Conservation (phyloP, 176 grass and related monocot genomes). For the Typha latifolia region DNA sequence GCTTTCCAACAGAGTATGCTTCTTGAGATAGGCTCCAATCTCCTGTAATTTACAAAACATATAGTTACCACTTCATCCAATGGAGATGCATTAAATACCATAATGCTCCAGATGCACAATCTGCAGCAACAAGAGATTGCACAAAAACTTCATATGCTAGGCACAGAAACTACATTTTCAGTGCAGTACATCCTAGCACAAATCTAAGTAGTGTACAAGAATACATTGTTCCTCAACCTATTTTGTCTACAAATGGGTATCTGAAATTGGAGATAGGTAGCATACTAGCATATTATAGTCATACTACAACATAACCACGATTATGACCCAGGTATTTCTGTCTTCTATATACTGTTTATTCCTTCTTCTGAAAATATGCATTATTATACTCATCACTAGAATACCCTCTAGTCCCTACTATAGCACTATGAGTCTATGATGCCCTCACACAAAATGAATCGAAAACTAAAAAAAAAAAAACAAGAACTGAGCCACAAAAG, state of each 20-base stretch:
- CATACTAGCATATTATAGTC: not conserved
- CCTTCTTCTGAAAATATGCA: too few relatives aligned
- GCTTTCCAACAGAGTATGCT: constrained; percentile 68
- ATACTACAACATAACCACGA: not conserved
- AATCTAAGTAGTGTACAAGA: not conserved
- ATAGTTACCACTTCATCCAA: not conserved
- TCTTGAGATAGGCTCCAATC: constrained; percentile 83
- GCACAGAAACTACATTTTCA: not conserved
- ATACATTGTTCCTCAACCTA: not conserved
- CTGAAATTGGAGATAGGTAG: not conserved
- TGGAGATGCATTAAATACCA: not conserved
- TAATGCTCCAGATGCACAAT: not conserved
- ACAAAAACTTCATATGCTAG: not conserved
- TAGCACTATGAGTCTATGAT: too few relatives aligned
- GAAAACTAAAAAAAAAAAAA: too few relatives aligned
- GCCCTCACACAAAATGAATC: too few relatives aligned
- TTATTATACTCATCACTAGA: too few relatives aligned
- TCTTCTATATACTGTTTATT: not conserved
- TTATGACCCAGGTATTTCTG: not conserved
- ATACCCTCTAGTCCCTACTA: too few relatives aligned
- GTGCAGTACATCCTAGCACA: not conserved
- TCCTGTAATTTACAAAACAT: constrained; percentile 51
- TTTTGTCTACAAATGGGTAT: not conserved
- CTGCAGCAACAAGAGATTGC: not conserved
- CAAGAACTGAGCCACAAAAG: too few relatives aligned